A percentile compares a stretch with the other conserved stretches of the same genome.
phyloP scores from a whole-genome alignment of 441 rosid genomes.

The Gossypium trilobum region DNA sequence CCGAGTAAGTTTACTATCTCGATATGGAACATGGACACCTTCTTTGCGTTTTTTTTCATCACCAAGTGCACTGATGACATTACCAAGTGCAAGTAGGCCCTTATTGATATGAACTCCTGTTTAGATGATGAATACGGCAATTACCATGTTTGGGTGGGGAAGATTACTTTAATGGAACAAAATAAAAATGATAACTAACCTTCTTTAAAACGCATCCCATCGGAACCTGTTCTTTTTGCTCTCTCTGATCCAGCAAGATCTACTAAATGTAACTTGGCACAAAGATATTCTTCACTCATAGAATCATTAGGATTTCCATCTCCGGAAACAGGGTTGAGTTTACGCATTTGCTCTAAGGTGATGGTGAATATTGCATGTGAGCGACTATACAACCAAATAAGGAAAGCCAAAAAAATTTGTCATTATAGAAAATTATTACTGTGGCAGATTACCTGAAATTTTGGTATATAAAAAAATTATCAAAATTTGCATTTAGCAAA shows the following conservation, averaged over 20 bases:
- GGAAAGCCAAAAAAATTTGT: slow-evolving; percentile 10
- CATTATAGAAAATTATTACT: background rate
- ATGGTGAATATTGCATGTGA: slow-evolving; percentile 99
- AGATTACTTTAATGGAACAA: slow-evolving; percentile 14
- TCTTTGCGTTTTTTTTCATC: slow-evolving; percentile 97
- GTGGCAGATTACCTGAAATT: background rate
- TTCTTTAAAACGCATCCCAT: slow-evolving; percentile 94
- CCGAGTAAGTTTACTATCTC: slow-evolving; percentile 96
- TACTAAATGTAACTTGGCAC: slow-evolving; percentile 94
- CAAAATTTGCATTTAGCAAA: too few species aligned
- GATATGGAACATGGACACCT: slow-evolving; percentile 85
- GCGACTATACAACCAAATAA: slow-evolving; percentile 46
- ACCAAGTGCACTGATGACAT: slow-evolving; percentile 96
- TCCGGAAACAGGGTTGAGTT: slow-evolving; percentile 54
- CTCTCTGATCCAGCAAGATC: slow-evolving; percentile 99
- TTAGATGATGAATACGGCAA: slow-evolving; percentile 21
- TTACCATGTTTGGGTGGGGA: slow-evolving; percentile 11
- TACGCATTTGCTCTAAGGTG: slow-evolving; percentile 89
- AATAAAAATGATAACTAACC: slow-evolving; percentile 34
- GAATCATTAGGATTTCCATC: slow-evolving; percentile 44
- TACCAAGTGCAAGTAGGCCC: slow-evolving; percentile 99
- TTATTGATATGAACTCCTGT: slow-evolving; percentile 93
- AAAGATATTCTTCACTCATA: slow-evolving; percentile 80
- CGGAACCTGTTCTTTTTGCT: slow-evolving; percentile 96
- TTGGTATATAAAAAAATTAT: background rate